Base-by-base conservation (phyloP, 305 asterid species). In the Petunia hybrid region DNA sequence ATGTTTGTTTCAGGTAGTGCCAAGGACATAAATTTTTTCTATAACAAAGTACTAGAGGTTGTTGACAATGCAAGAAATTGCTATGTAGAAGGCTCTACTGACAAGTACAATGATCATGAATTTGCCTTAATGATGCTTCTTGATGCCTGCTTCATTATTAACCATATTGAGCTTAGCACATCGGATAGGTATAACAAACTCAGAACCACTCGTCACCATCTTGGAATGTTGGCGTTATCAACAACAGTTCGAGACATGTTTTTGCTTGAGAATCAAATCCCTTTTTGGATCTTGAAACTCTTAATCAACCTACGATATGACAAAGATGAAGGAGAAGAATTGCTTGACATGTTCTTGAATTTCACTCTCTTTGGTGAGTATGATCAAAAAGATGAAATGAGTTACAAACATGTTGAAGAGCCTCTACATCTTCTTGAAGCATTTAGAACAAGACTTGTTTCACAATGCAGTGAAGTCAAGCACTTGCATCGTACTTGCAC, bases 371-470 rank as follows among this genome's bases (percentile, higher is more conserved):
- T 60, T 2, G 39, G 51, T n/a, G 71, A 76, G 5, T 38, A 64
- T 46, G 40, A 39, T 53, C 39, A 8, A 2, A 2, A 16, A 3
- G 56, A 56, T 80, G 67, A 65, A 59, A 42, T 12, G 10, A 4
- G 14, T 10, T 51, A 41, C 39, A 65, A 6, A n/a, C 14, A 45
- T 48, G 14, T 41, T 10, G 46, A 14, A 4, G 41, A 55, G 6
- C 82, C 86, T 2, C 86, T 84, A 7, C 91, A 88, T 66, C 77
- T 88, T 43, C 84, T 88, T 4, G 87, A 84, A 36, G 88, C 83
- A n/a, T 46, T 38, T 35, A 77, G 89, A 7, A 14, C 55, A 1
- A 42, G 13, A 2, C 57, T 84, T 1, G 13, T 82, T 57, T 1
- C 68, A 14, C 31, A 55, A 16, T 22, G 13, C 10, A 77, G 42